Conservation (phyloP, 306 rosid genomes). For the Corylus avellana region DNA sequence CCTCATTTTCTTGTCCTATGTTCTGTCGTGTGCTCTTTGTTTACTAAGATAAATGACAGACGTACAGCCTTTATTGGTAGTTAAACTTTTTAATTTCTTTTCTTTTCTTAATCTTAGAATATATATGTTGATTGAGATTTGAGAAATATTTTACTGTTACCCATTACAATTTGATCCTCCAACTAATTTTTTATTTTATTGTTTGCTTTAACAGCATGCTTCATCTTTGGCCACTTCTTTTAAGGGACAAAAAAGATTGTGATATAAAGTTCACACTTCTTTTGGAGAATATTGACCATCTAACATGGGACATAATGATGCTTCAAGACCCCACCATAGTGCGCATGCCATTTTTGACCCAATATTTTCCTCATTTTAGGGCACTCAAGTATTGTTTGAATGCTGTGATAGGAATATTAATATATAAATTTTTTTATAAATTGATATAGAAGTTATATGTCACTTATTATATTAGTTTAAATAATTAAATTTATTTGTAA, state of each 20-base stretch:
- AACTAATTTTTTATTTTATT: neutral
- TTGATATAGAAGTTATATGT: no score
- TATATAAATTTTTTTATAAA: no score
- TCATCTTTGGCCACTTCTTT: neutral
- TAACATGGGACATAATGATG: slow-evolving; percentile 1
- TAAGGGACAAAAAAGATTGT: neutral
- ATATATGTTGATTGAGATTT: neutral
- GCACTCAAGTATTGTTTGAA: neutral
- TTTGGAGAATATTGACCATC: neutral
- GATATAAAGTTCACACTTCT: neutral
- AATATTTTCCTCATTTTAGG: neutral
- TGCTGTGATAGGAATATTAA: no score
- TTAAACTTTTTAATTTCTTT: neutral
- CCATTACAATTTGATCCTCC: neutral
- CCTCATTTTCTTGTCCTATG: neutral
- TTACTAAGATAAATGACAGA: neutral
- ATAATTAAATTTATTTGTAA: no score
- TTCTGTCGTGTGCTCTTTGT: neutral
- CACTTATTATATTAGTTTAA: no score
- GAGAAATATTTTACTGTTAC: neutral
- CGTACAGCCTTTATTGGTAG: neutral
- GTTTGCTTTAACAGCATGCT: slow-evolving; percentile 3
- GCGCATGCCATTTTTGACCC: neutral
- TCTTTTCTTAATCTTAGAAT: neutral
- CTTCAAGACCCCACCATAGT: neutral